A percentile compares a stretch with the other conserved stretches of the same genome.
phyloP scores from a whole-genome alignment of 345 rosid species.

The Eucalyptus regnans region DNA sequence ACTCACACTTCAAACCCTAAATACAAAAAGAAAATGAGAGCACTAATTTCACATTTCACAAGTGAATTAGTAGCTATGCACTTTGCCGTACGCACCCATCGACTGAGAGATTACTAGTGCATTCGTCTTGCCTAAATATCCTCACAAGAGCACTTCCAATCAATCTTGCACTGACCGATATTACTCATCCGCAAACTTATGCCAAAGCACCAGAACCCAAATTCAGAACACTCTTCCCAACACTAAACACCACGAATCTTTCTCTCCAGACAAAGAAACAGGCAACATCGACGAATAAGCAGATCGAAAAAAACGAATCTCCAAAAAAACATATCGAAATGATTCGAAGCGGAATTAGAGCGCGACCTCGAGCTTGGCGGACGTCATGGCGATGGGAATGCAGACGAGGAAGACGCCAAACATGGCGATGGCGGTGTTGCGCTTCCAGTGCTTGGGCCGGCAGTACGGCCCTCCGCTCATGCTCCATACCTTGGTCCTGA shows the following conservation, averaged over 20 bases:
- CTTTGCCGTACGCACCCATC: neutral
- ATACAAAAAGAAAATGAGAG: neutral
- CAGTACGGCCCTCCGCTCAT: slow-evolving; percentile 93
- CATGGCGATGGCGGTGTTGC: slow-evolving; percentile 97
- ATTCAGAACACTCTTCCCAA: neutral
- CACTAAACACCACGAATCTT: neutral
- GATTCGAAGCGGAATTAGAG: neutral
- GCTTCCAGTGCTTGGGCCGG: slow-evolving; percentile 95
- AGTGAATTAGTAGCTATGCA: neutral
- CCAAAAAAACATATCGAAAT: neutral
- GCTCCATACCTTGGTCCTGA: slow-evolving; percentile 92
- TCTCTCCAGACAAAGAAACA: neutral
- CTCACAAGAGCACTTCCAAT: neutral
- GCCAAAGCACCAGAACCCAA: neutral
- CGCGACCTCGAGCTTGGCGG: slow-evolving; percentile 89
- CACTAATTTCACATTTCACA: neutral
- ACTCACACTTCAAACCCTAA: neutral
- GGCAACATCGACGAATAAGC: neutral
- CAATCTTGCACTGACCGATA: neutral
- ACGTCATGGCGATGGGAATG: slow-evolving; percentile 85
- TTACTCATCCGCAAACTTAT: neutral
- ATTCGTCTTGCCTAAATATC: neutral
- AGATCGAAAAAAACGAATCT: neutral
- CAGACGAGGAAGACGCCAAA: slow-evolving; percentile 71
- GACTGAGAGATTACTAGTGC: neutral